Conservation (phyloP, 495 filamentous ascomycete species). For the Entonaema liquescens region DNA sequence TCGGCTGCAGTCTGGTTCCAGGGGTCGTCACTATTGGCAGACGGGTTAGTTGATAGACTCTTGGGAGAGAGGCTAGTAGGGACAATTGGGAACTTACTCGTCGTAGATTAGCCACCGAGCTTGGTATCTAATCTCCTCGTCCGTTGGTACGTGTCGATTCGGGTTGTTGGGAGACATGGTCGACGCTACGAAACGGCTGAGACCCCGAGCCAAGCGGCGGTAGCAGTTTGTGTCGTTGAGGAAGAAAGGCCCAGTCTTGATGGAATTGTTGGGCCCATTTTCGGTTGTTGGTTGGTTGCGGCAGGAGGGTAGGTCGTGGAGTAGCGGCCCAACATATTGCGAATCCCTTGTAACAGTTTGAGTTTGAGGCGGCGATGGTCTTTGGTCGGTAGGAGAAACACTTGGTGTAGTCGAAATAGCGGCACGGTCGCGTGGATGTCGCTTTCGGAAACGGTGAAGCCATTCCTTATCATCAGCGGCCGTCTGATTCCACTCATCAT, state of each 20-base stretch:
- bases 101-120: conserved; percentile 66
- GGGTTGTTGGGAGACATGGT: conserved; percentile 63
- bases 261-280: conserved; percentile 17
- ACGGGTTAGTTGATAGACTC: conserved; percentile 44
- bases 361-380: conserved; percentile 6
- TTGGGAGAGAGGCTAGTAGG: not conserved
- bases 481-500: conserved; percentile 78
- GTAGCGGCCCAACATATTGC: conserved; percentile 19
- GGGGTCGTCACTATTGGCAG: conserved; percentile 63
- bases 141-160: conserved; percentile 60
- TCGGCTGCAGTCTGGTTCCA: conserved; percentile 82
- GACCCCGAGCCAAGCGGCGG: conserved; percentile 56
- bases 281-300: not conserved
- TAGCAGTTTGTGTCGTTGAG: conserved; percentile 66
- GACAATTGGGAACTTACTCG: conserved; percentile 49
- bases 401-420: conserved; percentile 15
- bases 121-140: conserved; percentile 64
- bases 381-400: conserved; percentile 18
- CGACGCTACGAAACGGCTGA: conserved; percentile 56
- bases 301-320: conserved; percentile 11
- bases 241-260: conserved; percentile 49
- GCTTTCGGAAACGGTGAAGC: conserved; percentile 59
- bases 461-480: conserved; percentile 71
- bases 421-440: conserved; percentile 37
- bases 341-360: conserved; percentile 20